phyloP scores from a whole-genome alignment of 2,329 filamentous ascomycete genomes.

The Neopestalotiopsis clavispora region DNA sequence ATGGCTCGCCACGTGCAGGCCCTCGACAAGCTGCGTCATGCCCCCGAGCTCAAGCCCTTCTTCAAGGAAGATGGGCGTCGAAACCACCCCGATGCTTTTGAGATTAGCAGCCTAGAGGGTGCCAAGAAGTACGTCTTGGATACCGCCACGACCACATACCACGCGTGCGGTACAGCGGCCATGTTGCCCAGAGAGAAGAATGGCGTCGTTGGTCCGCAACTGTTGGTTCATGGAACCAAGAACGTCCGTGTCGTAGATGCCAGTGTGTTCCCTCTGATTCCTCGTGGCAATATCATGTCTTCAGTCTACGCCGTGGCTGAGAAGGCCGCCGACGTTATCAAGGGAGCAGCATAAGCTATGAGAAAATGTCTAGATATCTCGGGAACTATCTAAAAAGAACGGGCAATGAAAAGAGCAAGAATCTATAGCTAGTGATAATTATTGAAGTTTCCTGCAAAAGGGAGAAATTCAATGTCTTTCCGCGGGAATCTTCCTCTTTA shows the following conservation, averaged over 20 bases:
- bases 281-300: constrained; percentile 39
- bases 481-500: neutral
- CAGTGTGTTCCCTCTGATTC: constrained; percentile 49
- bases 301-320: constrained; percentile 37
- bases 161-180: constrained; percentile 46
- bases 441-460: neutral
- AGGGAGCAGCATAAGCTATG: neutral
- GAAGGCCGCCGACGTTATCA: constrained; percentile 16
- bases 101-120: constrained; percentile 68
- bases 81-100: constrained; percentile 47
- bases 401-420: neutral
- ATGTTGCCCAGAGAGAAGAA: constrained; percentile 46
- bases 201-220: constrained; percentile 47
- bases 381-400: neutral
- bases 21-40: constrained; percentile 34
- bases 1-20: constrained; percentile 36
- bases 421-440: neutral
- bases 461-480: neutral
- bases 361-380: neutral
- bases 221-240: constrained; percentile 47
- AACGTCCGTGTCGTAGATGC: constrained; percentile 52
- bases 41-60: constrained; percentile 27
- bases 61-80: constrained; percentile 27
- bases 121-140: constrained; percentile 42
- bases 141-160: constrained; percentile 43